Conservation (phyloP, 495 filamentous ascomycete genomes). For the Penicillium paxilli region DNA sequence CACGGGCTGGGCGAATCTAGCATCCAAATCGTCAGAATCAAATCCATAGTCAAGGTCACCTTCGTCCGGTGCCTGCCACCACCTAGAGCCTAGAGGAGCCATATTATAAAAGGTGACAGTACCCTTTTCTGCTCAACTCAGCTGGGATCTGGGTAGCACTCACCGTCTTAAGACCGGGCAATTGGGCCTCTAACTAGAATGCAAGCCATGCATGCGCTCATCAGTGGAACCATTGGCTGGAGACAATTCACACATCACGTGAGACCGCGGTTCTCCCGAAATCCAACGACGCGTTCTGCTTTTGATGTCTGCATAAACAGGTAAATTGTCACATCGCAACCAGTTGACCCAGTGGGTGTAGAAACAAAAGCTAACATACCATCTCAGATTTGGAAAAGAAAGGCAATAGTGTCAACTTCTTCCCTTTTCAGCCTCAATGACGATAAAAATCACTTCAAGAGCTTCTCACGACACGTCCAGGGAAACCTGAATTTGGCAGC, state of each 20-base stretch:
- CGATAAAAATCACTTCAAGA: conserved; percentile 35
- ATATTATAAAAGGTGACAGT: conserved; percentile 2
- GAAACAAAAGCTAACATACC: background rate
- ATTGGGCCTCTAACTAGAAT: conserved; percentile 21
- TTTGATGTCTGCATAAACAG: background rate
- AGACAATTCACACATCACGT: no score
- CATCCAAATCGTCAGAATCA: conserved; percentile 31
- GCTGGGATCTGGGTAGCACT: background rate
- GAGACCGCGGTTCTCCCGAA: no score
- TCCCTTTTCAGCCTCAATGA: conserved; percentile 34
- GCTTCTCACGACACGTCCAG: conserved; percentile 41
- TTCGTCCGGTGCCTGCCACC: conserved; percentile 26
- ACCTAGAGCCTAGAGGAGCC: conserved; percentile 17
- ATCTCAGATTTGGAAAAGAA: background rate
- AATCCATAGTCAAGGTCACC: conserved; percentile 32
- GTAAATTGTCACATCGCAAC: conserved; percentile 5
- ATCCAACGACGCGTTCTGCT: conserved; percentile 13
- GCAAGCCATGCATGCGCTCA: conserved; percentile 28
- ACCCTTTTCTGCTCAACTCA: no score
- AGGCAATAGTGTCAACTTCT: background rate
- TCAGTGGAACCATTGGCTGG: conserved; percentile 24
- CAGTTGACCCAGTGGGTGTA: background rate
- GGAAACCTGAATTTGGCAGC: conserved; percentile 17
- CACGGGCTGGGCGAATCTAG: conserved; percentile 21
- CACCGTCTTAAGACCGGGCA: conserved; percentile 14